A percentile compares a stretch with the other conserved stretches of the same genome.
Evolutionary conservation across 352 stramenopile genomes (phyloP).

Genomic region (Phytophthora fragariae): DNA sequence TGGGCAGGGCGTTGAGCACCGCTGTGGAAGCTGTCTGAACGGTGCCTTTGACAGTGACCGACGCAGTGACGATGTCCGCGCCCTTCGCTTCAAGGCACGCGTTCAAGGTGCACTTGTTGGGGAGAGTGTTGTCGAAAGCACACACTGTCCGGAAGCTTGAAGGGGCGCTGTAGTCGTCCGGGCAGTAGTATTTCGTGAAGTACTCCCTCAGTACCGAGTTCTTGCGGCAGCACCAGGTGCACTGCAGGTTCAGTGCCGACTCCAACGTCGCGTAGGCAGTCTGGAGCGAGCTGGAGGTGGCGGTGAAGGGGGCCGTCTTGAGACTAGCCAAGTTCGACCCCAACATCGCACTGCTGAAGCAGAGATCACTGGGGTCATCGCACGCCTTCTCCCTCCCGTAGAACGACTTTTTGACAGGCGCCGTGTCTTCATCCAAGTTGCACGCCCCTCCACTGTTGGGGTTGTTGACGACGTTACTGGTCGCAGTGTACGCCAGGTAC

Average conservation of each 20-base stretch:
- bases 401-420: constrained; percentile 4
- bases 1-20: constrained; percentile 39
- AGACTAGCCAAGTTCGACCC: constrained; percentile 2
- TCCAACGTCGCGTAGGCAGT: not conserved
- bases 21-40: constrained; percentile 33
- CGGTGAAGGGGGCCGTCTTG: constrained; percentile 11
- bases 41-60: constrained; percentile 30
- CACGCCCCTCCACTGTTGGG: not conserved
- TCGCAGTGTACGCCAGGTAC: constrained; percentile 11
- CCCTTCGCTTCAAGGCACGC: constrained; percentile 52
- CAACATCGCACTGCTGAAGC: constrained; percentile 10
- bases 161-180: not conserved
- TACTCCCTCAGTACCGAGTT: constrained; percentile 12
- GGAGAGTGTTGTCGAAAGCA: not conserved
- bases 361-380: not conserved
- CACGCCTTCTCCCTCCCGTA: constrained; percentile 11
- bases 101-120: constrained; percentile 40
- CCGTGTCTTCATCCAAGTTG: not conserved
- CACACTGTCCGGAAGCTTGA: not conserved
- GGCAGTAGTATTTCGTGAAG: constrained; percentile 3
- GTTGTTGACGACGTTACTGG: constrained; percentile 24
- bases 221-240: constrained; percentile 23
- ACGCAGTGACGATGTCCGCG: constrained; percentile 39
- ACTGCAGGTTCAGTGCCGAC: constrained; percentile 3
- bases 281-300: not conserved